These are phyloP conservation scores for Cryptococcus sp. DNA, from an alignment of 1,284 basidiomycete genomes.

Conservation along the genomic window DNA sequence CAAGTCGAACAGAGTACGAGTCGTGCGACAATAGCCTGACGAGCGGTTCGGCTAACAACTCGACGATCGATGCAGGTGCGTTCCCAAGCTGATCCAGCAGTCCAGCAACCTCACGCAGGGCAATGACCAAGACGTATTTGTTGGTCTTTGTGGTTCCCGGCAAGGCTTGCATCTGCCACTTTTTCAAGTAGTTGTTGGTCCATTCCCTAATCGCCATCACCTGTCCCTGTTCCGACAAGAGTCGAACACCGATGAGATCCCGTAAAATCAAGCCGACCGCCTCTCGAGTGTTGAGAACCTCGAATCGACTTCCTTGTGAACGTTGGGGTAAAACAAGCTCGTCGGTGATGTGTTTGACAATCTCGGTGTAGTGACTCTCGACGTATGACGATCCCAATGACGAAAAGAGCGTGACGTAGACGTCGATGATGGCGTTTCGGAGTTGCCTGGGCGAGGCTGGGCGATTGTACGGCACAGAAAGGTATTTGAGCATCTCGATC, in stretches of 20 bases:
- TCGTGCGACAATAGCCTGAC: conserved; percentile 81
- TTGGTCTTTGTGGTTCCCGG: conserved; percentile 71
- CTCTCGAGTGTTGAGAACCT: conserved; percentile 65
- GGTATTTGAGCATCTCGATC: conserved; percentile 71
- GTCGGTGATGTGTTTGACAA: conserved; percentile 70
- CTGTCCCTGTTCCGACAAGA: conserved; percentile 89
- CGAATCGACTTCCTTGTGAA: conserved; percentile 60
- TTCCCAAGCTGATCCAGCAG: conserved; percentile 86
- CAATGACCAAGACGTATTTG: conserved; percentile 66
- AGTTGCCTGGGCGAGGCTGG: conserved; percentile 61
- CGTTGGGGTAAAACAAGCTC: conserved; percentile 63
- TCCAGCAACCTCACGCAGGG: conserved; percentile 76
- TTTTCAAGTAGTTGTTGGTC: conserved; percentile 70
- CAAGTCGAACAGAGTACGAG: conserved; percentile 76
- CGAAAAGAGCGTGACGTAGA: conserved; percentile 73
- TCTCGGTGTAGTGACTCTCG: conserved; percentile 72
- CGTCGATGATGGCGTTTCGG: conserved; percentile 80
- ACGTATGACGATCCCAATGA: conserved; percentile 72
- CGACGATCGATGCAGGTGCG: conserved; percentile 81
- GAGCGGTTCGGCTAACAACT: conserved; percentile 79
- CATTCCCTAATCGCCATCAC: conserved; percentile 85
- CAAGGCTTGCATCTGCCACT: conserved; percentile 82
- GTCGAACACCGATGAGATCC: conserved; percentile 77
- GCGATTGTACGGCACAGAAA: conserved; percentile 77
- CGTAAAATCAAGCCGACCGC: conserved; percentile 71